These are phyloP conservation scores for Caryopteris hybrid DNA, from an alignment of 305 asterid species.

Conservation along the genomic window DNA sequence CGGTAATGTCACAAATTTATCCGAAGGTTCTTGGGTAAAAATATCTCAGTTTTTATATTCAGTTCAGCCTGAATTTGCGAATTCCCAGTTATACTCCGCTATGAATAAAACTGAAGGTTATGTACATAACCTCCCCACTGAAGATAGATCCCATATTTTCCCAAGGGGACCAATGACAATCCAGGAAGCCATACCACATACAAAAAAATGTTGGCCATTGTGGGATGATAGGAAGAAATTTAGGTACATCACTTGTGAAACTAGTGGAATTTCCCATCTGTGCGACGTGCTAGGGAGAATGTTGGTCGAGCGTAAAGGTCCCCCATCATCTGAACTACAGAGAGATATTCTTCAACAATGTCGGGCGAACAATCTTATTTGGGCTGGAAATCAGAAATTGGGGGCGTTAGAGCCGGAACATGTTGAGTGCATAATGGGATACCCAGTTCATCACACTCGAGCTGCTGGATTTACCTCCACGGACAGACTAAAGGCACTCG, in stretches of 20 bases:
- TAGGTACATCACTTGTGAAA: slow-evolving; percentile 40
- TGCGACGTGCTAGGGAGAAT: slow-evolving; percentile 57
- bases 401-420: slow-evolving; percentile 59
- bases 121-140: slow-evolving; percentile 80
- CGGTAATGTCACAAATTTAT: slow-evolving; percentile 49
- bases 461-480: slow-evolving; percentile 38
- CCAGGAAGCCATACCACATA: slow-evolving; percentile 59
- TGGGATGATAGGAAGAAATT: slow-evolving; percentile 90
- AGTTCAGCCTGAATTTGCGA: slow-evolving; percentile 65
- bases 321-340: slow-evolving; percentile 43
- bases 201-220: slow-evolving; percentile 74
- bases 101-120: slow-evolving; percentile 77
- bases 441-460: slow-evolving; percentile 58
- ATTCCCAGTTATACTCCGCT: slow-evolving; percentile 54
- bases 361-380: slow-evolving; percentile 50
- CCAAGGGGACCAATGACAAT: slow-evolving; percentile 76
- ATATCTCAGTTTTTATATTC: slow-evolving; percentile 68
- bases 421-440: slow-evolving; percentile 73
- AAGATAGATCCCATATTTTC: slow-evolving; percentile 48
- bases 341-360: slow-evolving; percentile 57
- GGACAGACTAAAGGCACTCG: slow-evolving; percentile 58
- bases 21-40: slow-evolving; percentile 64
- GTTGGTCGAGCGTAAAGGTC: slow-evolving; percentile 44
- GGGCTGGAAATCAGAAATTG: slow-evolving; percentile 56
- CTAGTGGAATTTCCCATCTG: slow-evolving; percentile 29